Evolutionary conservation across 23 red algal species (phyloP), one percentile per base, ranked within the genome.

Genomic region (Agarophyton chilense): DNA sequence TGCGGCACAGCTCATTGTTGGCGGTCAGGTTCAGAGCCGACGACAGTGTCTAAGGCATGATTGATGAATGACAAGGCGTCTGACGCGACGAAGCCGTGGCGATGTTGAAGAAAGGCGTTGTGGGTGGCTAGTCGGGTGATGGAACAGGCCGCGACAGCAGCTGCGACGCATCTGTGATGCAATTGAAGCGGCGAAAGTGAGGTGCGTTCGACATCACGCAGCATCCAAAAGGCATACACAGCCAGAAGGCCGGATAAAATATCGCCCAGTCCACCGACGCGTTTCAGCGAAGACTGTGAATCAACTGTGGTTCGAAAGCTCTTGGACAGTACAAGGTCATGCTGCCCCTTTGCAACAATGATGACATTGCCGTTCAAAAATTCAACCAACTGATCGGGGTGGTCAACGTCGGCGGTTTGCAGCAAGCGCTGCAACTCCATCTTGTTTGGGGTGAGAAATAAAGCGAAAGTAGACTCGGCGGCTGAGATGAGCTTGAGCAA

Each of bases 231-330:
- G 39, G 68, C 68, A 18, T 28, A 90, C 53, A 79, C 3, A 8
- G 63, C 72, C 55, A 95, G 57, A 39, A 92, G 39, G 31, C 96
- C 96, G 44, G 79, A 38, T 4, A 98, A 82, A 13, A 98, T 52
- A 49, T 98, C 96, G 26, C 96, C 96, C 82, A 94, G 92, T 1
- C 96, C 96, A 24, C 96, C 96, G 40, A 47, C 90, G 42, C 96
- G 80, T 22, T 84, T 84, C 21, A 41, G 81, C 31, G 79, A 84
- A 21, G 70, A 38, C 43, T 83, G 58, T 0, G 12, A 52, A 16
- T 67, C 54, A 11, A 80, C 42, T 13, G 18, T 4, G 11, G 33
- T 74, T 6, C 22, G 16, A 11, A 13, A 1, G 29, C 21, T 16
- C 3, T 24, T 4, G 10, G 41, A 16, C 43, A 57, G 26, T 5